Base-by-base conservation (phyloP, 1,139 yeast genomes). In the Kluyveromyces marxianus region DNA sequence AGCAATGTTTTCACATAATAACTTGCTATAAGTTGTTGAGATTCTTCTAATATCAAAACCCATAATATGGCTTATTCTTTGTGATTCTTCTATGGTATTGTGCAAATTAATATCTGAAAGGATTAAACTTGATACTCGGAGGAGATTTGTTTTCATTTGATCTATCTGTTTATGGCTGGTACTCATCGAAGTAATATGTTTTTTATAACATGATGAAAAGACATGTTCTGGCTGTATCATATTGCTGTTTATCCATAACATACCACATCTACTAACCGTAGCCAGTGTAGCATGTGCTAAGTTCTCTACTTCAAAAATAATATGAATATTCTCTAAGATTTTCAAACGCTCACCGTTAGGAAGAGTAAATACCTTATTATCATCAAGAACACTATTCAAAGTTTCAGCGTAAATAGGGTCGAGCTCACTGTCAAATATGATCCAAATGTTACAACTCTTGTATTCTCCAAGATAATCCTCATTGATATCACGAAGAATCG, bases 401-500 rank as follows among this genome's bases (percentile, higher is more conserved):
- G 85, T 85, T 57, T 92, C 98, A 1, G 89, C 89, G 95, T 97
- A 92, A 44, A 78, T 81, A 0, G 98, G 97, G 60, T 92, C 97
- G 37, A 92, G 78, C 55, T 88, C 97, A 39, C 97, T 95, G 65
- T 90, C 97, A 61, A 92, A 86, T 0, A 90, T 74, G 50, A 92
- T 75, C 95, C 96, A 89, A 24, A 80, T 74, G 1, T 74, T 66
- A 8, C 44, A n/a, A 49, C 76, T 79, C 3, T 66, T 57, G 25
- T 65, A 62, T 54, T 82, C 88, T 2, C 87, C 88, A 39, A 84
- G 67, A 7, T 76, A 57, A 53, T 81, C 82, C 5, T 76, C 77
- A 7, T 69, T 69, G 1, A 83, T 74, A 44, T 69, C 74, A 54
- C 98, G 70, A 39, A 92, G 59, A 4, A 84, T 73, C 10, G 77